Evolutionary conservation across 352 stramenopile genomes (phyloP).

Genomic region (Globisporangium camurandrum): DNA sequence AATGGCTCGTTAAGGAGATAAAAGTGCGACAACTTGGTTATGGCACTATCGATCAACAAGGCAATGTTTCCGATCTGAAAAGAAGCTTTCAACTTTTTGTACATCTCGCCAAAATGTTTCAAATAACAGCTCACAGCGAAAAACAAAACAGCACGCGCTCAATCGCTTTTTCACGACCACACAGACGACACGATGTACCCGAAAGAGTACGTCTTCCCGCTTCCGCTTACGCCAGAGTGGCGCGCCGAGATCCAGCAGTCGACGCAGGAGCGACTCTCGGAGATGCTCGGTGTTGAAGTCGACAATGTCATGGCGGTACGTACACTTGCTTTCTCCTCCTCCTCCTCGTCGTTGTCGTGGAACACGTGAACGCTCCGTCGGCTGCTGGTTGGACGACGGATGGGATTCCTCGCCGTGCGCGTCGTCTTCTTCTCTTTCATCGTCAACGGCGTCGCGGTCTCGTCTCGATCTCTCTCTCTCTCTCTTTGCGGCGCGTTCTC

Average conservation of each 20-base stretch:
- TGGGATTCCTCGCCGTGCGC: no score
- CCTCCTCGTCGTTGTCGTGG: background rate
- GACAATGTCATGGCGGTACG: constrained; percentile 84
- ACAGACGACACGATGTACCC: constrained; percentile 16
- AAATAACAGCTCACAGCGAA: no score
- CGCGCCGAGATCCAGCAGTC: constrained; percentile 48
- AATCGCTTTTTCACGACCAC: no score
- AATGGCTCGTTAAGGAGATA: no score
- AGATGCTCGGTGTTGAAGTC: constrained; percentile 79
- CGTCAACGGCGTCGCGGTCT: background rate
- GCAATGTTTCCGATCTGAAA: no score
- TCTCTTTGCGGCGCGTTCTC: background rate
- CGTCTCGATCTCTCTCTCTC: no score
- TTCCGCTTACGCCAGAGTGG: constrained; percentile 41
- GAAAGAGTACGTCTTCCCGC: constrained; percentile 56
- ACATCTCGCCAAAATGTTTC: no score
- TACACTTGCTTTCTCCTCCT: background rate
- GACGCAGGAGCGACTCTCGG: constrained; percentile 47
- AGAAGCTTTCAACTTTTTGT: no score
- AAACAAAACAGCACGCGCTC: constrained; percentile 3
- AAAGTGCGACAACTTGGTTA: no score
- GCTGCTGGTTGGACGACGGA: no score
- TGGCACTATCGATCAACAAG: no score
- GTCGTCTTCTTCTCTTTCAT: background rate
- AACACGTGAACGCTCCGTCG: background rate